Percentiles rank a stretch among this genome's conserved stretches.
Conservation (phyloP, 148 eudicot genomes). For the Pouteria glomerata region DNA sequence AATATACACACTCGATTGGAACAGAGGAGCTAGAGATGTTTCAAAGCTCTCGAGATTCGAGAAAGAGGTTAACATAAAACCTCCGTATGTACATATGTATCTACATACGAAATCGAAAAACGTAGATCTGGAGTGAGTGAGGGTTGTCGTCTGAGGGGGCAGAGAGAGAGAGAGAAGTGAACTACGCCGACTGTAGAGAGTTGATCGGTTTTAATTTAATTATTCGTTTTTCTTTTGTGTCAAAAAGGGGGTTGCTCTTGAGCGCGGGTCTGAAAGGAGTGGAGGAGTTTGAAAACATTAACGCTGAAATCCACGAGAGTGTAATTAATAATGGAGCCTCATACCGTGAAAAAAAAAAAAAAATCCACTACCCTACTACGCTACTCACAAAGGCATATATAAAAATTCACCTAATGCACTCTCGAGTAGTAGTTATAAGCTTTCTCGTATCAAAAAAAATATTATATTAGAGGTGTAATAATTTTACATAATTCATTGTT, state of each 20-base stretch:
- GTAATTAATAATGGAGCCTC: constrained; percentile 32
- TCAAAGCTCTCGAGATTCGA: constrained; percentile 12
- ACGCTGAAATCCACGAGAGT: constrained; percentile 73
- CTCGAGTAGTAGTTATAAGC: no score
- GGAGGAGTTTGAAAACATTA: constrained; percentile 47
- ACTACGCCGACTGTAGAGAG: neutral
- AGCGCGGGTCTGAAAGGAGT: constrained; percentile 73
- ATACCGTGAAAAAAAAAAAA: no score
- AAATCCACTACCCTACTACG: neutral
- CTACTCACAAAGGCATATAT: neutral
- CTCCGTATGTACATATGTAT: neutral
- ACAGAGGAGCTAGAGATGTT: constrained; percentile 18
- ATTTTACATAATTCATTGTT: no score
- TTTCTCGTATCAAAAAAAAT: no score
- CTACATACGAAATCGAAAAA: neutral
- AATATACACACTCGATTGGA: neutral
- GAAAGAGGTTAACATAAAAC: constrained; percentile 6
- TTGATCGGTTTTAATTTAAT: neutral
- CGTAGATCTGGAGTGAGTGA: constrained; percentile 7
- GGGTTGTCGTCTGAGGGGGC: constrained; percentile 3
- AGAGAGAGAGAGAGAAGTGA: no score
- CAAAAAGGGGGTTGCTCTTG: constrained; percentile 35
- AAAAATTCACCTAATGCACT: no score
- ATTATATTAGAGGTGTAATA: no score
- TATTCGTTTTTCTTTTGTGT: neutral